Evolutionary conservation across 148 eudicot species (phyloP).

Genomic region (Arctostaphylos glauca): DNA sequence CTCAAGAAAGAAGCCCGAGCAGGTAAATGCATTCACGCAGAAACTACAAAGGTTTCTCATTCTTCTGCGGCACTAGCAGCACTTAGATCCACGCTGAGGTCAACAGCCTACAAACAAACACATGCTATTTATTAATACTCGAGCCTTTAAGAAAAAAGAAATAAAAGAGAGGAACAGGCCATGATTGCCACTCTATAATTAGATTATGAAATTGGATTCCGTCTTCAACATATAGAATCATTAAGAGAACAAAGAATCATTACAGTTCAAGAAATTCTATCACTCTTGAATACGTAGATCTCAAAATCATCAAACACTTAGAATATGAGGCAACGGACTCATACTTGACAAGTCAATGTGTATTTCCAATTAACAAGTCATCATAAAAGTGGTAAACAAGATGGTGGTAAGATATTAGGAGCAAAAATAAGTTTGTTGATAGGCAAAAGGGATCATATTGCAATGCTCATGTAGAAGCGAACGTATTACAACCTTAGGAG

Average conservation of each 20-base stretch:
- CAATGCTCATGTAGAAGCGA: neutral
- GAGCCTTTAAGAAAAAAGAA: neutral
- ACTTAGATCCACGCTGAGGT: conserved; percentile 85
- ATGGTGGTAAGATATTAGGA: neutral
- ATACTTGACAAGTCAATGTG: too few species aligned
- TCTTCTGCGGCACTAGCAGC: conserved; percentile 99
- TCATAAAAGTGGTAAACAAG: neutral
- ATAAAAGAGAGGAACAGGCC: neutral
- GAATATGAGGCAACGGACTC: too few species aligned
- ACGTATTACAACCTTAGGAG: neutral
- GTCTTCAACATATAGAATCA: neutral
- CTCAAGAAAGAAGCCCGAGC: conserved; percentile 1
- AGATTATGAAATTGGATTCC: neutral
- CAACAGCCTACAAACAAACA: conserved; percentile 53
- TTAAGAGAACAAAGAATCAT: neutral
- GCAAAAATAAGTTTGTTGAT: neutral
- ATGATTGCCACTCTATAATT: neutral
- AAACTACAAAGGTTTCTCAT: conserved; percentile 29
- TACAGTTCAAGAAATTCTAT: too few species aligned
- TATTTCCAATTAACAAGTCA: neutral
- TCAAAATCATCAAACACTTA: neutral
- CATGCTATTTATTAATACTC: neutral
- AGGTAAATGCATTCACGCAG: too few species aligned
- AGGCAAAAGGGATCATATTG: neutral
- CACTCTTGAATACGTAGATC: too few species aligned